phyloP scores from a whole-genome alignment of 2,329 filamentous ascomycete genomes.

The Alternaria infectoria region DNA sequence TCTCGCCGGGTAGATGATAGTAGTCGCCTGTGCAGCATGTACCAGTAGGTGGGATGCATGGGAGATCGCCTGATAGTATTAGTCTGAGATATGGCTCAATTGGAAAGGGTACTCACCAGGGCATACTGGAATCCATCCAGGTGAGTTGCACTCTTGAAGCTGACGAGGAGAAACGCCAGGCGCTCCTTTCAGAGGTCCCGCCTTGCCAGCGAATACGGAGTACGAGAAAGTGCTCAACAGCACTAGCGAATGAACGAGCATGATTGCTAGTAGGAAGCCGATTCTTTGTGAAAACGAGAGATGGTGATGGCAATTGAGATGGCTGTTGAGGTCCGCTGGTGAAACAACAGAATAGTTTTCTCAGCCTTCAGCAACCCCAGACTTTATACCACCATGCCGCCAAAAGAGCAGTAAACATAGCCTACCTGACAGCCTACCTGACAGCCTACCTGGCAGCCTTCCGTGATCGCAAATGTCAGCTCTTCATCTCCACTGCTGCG shows the following conservation, averaged over 20 bases:
- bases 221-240: background rate
- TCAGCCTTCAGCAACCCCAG: background rate
- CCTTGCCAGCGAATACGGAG: background rate
- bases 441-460: background rate
- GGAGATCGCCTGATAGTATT: background rate
- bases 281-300: background rate
- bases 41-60: background rate
- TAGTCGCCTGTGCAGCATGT: conserved; percentile 2
- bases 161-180: background rate
- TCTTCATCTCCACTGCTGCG: background rate
- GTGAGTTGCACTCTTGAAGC: background rate
- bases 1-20: background rate
- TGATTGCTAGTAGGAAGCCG: background rate
- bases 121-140: background rate
- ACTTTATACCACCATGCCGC: background rate
- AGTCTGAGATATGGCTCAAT: background rate
- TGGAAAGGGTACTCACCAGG: background rate
- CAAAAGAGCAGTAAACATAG: background rate
- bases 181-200: background rate
- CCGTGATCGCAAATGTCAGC: background rate
- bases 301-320: background rate
- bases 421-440: background rate
- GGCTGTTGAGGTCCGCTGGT: background rate
- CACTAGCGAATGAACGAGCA: background rate
- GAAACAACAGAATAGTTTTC: background rate